Percentiles rank a stretch among this genome's conserved stretches.
Evolutionary conservation across 805 yeast genomes (phyloP).

Genomic region (Blastobotrys mokoenaii): DNA sequence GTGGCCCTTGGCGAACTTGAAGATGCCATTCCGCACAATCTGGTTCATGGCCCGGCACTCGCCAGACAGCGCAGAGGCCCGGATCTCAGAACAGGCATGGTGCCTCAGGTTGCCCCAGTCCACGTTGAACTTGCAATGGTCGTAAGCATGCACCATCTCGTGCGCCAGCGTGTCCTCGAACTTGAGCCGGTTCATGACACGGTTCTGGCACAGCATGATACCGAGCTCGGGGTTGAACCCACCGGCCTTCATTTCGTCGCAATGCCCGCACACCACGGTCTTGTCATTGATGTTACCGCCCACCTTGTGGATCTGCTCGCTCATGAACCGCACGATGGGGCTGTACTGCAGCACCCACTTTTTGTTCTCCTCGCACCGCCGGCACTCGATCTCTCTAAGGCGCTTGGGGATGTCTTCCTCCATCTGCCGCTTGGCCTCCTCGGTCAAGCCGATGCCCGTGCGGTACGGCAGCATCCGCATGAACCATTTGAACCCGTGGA

Average conservation of each 20-base stretch:
- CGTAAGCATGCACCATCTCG: conserved; percentile 90
- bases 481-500: conserved; percentile 65
- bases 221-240: conserved; percentile 92
- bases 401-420: conserved; percentile 36
- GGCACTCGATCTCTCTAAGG: conserved; percentile 47
- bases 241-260: conserved; percentile 79
- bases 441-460: conserved; percentile 58
- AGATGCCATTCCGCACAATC: conserved; percentile 46
- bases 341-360: conserved; percentile 67
- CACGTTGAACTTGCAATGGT: conserved; percentile 77
- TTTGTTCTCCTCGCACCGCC: conserved; percentile 60
- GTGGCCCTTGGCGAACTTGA: conserved; percentile 65
- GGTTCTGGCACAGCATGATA: conserved; percentile 77
- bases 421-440: conserved; percentile 37
- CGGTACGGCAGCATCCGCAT: conserved; percentile 59
- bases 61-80: conserved; percentile 89
- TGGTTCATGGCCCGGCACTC: conserved; percentile 91
- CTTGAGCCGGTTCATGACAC: conserved; percentile 65
- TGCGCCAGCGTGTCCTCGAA: conserved; percentile 88
- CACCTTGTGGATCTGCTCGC: conserved; percentile 66
- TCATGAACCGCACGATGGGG: conserved; percentile 82
- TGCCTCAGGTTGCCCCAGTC: conserved; percentile 80
- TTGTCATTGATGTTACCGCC: conserved; percentile 42
- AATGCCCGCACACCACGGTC: conserved; percentile 69
- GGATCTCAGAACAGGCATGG: conserved; percentile 93